Evolutionary conservation across 768 basidiomycete species (phyloP).

Genomic region (Imleria badia): DNA sequence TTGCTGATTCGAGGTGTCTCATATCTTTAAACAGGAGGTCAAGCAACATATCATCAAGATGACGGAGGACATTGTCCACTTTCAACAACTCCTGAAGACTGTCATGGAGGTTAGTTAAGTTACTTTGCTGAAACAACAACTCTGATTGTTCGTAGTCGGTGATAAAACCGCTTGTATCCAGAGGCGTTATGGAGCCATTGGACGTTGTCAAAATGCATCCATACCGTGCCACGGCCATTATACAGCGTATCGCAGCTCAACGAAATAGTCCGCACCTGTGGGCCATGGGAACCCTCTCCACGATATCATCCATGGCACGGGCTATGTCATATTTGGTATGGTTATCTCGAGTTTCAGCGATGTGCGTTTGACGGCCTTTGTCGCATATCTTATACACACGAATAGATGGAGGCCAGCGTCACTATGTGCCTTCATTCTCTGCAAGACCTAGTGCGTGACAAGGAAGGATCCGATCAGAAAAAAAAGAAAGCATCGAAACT

Average conservation of each 20-base stretch:
- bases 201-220: constrained; percentile 68
- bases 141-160: constrained; percentile 27
- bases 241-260: constrained; percentile 39
- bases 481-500: constrained; percentile 45
- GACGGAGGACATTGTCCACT: constrained; percentile 59
- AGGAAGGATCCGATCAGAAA: constrained; percentile 28
- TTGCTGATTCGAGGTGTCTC: constrained; percentile 1
- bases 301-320: constrained; percentile 62
- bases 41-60: constrained; percentile 77
- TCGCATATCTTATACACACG: neutral
- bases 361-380: neutral
- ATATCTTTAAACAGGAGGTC: constrained; percentile 49
- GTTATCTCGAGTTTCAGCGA: neutral
- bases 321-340: constrained; percentile 88
- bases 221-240: constrained; percentile 51
- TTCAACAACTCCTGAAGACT: constrained; percentile 65
- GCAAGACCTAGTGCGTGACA: constrained; percentile 46
- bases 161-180: constrained; percentile 35
- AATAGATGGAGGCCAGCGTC: constrained; percentile 79
- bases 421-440: constrained; percentile 74
- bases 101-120: constrained; percentile 67
- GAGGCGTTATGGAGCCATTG: constrained; percentile 47
- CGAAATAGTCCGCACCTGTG: constrained; percentile 38
- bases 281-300: constrained; percentile 51
- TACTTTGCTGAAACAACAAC: neutral